phyloP scores from a whole-genome alignment of 2,329 filamentous ascomycete genomes.

The Aspergillus clavatus region DNA sequence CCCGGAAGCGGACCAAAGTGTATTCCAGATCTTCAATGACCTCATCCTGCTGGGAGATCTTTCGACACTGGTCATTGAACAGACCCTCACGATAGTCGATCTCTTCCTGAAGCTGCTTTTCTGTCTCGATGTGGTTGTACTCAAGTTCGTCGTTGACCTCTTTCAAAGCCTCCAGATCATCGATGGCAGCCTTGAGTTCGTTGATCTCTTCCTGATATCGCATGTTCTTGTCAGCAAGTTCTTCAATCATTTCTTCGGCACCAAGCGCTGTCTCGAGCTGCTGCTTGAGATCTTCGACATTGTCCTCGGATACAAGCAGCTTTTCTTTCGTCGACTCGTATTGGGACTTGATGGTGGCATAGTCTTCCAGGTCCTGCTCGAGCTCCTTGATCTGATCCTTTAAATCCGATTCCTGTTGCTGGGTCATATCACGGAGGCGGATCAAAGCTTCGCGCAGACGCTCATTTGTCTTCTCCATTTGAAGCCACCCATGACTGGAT shows the following conservation, averaged over 20 bases:
- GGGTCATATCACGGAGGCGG: conserved; percentile 77
- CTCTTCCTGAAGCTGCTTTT: conserved; percentile 91
- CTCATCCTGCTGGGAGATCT: conserved; percentile 70
- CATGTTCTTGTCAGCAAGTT: conserved; percentile 83
- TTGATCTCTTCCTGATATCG: conserved; percentile 76
- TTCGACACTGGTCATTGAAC: conserved; percentile 74
- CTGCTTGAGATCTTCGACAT: conserved; percentile 79
- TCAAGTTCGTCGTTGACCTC: conserved; percentile 95
- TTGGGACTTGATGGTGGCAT: conserved; percentile 62
- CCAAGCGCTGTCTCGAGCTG: conserved; percentile 85
- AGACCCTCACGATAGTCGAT: conserved; percentile 82
- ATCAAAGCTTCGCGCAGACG: conserved; percentile 79
- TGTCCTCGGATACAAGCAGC: conserved; percentile 65
- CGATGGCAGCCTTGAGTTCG: conserved; percentile 73
- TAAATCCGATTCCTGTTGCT: conserved; percentile 76
- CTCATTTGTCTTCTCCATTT: conserved; percentile 88
- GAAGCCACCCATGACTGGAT: conserved; percentile 79
- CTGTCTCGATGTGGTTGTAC: conserved; percentile 84
- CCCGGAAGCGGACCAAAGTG: conserved; percentile 80
- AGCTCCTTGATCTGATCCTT: conserved; percentile 68
- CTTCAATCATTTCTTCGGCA: conserved; percentile 90
- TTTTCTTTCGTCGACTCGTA: conserved; percentile 67
- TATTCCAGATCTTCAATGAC: conserved; percentile 83
- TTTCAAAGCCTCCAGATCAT: conserved; percentile 82
- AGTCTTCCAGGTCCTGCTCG: conserved; percentile 68